Evolutionary conservation across 257 asterid genomes (phyloP).

Genomic region (Marsdenia floribunda): DNA sequence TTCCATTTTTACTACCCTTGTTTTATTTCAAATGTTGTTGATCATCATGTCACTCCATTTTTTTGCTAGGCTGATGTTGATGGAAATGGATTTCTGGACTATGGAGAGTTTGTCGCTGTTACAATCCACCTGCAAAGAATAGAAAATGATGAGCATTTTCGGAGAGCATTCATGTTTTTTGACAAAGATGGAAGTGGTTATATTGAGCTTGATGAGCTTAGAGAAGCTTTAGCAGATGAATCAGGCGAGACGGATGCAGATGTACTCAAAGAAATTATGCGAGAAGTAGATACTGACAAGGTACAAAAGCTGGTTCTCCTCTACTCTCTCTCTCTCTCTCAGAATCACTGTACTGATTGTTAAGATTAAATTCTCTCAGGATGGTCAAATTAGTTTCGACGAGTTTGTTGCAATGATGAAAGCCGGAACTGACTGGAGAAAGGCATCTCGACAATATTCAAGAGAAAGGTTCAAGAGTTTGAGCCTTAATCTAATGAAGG

Average conservation of each 20-base stretch:
- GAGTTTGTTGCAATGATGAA: constrained; percentile 95
- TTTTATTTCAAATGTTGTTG: background rate
- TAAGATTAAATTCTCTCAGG: constrained; percentile 39
- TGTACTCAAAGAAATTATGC: constrained; percentile 64
- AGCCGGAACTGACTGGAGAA: constrained; percentile 91
- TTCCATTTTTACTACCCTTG: background rate
- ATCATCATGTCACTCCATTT: background rate
- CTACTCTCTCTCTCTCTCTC: constrained; percentile 1
- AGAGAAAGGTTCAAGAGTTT: constrained; percentile 88
- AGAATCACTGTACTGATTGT: constrained; percentile 2
- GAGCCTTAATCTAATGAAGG: constrained; percentile 85
- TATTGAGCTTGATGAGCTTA: constrained; percentile 75
- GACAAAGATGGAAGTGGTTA: constrained; percentile 81
- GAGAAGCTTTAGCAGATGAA: constrained; percentile 69
- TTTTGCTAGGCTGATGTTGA: constrained; percentile 75
- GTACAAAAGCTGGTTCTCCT: constrained; percentile 25
- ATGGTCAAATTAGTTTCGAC: constrained; percentile 66
- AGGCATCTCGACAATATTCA: constrained; percentile 87
- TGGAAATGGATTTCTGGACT: constrained; percentile 85
- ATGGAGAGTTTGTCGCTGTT: constrained; percentile 94
- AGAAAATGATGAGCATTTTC: constrained; percentile 85
- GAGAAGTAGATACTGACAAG: constrained; percentile 90
- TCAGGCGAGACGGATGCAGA: constrained; percentile 62
- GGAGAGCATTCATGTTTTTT: constrained; percentile 68
- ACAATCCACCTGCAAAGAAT: constrained; percentile 82